Evolutionary conservation across 1,284 basidiomycete genomes (phyloP).

Genomic region (Cryptococcus sp.): DNA sequence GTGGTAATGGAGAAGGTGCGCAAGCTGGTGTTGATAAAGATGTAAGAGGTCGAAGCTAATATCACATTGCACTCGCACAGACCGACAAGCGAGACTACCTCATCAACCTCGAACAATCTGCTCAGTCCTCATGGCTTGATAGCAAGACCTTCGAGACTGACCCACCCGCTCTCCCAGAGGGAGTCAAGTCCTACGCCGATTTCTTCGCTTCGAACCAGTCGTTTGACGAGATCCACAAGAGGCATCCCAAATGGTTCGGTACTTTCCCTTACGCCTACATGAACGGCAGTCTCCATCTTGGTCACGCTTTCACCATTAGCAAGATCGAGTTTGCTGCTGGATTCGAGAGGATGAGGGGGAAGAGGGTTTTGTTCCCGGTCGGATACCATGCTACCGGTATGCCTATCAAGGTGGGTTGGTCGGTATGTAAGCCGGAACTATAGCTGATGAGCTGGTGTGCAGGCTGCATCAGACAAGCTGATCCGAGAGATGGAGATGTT

Average conservation of each 20-base stretch:
- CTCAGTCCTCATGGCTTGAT: conserved; percentile 75
- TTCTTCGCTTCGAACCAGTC: conserved; percentile 55
- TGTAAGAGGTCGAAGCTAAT: conserved; percentile 14
- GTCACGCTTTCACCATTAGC: conserved; percentile 97
- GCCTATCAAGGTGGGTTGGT: conserved; percentile 82
- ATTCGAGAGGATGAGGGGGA: conserved; percentile 93
- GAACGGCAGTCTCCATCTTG: conserved; percentile 96
- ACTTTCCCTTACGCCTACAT: conserved; percentile 97
- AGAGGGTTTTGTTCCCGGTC: conserved; percentile 91
- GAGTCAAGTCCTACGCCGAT: conserved; percentile 62
- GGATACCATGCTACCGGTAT: conserved; percentile 97
- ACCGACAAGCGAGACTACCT: conserved; percentile 91
- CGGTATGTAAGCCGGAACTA: not conserved
- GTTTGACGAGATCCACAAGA: conserved; percentile 56
- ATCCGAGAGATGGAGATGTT: conserved; percentile 97
- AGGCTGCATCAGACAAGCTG: conserved; percentile 96
- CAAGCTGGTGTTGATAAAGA: not conserved
- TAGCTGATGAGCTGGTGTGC: conserved; percentile 2
- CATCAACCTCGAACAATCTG: conserved; percentile 76
- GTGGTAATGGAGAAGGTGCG: conserved; percentile 52
- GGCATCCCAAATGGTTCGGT: conserved; percentile 95
- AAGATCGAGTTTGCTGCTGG: conserved; percentile 98
- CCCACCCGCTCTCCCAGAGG: conserved; percentile 70
- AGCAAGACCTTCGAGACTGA: conserved; percentile 71
- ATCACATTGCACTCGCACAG: conserved; percentile 53